Base-by-base conservation (phyloP, 1,284 basidiomycete genomes). In the Puccinia sorghi region DNA sequence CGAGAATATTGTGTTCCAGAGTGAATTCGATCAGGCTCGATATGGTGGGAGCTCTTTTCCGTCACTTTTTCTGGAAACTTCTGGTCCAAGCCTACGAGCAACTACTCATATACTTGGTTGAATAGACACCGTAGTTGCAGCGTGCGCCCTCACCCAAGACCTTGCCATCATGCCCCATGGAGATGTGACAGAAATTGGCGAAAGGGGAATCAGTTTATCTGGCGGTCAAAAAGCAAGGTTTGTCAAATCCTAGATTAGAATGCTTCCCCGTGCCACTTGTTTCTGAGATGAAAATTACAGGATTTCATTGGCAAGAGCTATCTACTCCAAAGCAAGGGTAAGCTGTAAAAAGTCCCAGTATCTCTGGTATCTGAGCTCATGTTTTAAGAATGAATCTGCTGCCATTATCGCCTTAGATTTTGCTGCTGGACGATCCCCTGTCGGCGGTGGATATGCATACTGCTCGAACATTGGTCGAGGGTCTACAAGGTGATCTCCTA, bases 171-270 rank as follows among this genome's bases (percentile, higher is more conserved):
- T 79, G 43, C 77, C 67, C 41, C 77, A 79, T 52, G 77, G 77
- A 20, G 77, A 79, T 41, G 59, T 54, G 66, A 79, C 77, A 79
- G 77, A 79, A 64, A 79, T 79, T 48, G 77, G 77, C n/a, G 77
- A 79, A 27, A 79, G 63, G 48, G 77, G 77, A 12, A 72, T 79
- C 20, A 79, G 77, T 66, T n/a, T 79, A 37, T 79, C 77, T 37
- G 77, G 77, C 7, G 77, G 77, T 27, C 77, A 79, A 43, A 79
- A 79, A 54, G 77, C 77, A 32, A 79, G 77, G 77, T 79, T 54
- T 48, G 67, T 69, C 72, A 15, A 20, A 48, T 73, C 13, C 32
- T 32, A 27, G 50, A 41, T 43, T 4, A 25, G 13, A 59, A 43
- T 56, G 6, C 22, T 15, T 70, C 9, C 12, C 13, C 6, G 8